phyloP scores from a whole-genome alignment of 73 alveolate species.

The Paramecium biaurelia region DNA sequence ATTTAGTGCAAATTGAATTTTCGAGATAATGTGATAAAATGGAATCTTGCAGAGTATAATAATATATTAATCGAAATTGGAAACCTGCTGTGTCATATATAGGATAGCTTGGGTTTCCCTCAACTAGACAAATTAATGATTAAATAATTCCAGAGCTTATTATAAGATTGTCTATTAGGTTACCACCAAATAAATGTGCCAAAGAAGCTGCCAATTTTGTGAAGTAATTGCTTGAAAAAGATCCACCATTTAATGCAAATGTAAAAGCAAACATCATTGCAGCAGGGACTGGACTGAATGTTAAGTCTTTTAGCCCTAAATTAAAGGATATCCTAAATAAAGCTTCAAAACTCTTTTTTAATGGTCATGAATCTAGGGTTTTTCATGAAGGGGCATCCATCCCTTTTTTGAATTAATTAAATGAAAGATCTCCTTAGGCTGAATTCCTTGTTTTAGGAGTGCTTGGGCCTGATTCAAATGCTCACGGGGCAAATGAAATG shows the following conservation, averaged over 20 bases:
- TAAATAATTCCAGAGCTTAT: constrained; percentile 73
- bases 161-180: constrained; percentile 75
- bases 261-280: constrained; percentile 55
- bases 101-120: constrained; percentile 90
- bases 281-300: constrained; percentile 65
- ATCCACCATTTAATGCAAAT: constrained; percentile 76
- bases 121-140: constrained; percentile 79
- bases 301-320: constrained; percentile 37
- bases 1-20: constrained; percentile 53
- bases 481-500: constrained; percentile 82
- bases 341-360: constrained; percentile 74
- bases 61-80: constrained; percentile 71
- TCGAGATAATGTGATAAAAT: constrained; percentile 61
- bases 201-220: constrained; percentile 73
- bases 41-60: constrained; percentile 28
- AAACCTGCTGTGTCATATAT: constrained; percentile 80
- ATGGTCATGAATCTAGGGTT: constrained; percentile 61
- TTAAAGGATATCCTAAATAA: constrained; percentile 59
- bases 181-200: constrained; percentile 92
- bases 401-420: constrained; percentile 85
- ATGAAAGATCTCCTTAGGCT: constrained; percentile 78
- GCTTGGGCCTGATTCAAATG: constrained; percentile 83
- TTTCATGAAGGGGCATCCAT: constrained; percentile 92
- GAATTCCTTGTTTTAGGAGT: constrained; percentile 83
- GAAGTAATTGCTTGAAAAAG: constrained; percentile 64